Evolutionary conservation across 1,284 basidiomycete genomes (phyloP), one percentile per base, ranked within the genome.

Genomic region (Sanghuangporus sanghuang): DNA sequence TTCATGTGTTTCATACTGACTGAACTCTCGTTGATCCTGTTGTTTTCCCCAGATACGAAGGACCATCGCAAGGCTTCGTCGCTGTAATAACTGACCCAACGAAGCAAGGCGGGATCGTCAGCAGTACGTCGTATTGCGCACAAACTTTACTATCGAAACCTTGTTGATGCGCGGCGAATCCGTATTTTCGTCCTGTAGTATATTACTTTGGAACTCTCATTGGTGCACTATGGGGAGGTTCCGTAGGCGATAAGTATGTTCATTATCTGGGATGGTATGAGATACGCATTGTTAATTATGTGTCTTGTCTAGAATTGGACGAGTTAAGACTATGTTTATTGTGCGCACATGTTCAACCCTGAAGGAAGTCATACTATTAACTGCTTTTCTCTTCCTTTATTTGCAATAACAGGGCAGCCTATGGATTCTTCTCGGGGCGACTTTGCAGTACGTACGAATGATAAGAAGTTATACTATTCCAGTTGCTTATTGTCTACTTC

Each of bases 91-190:
- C 81, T 14, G 69, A 82, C 66, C 78, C 79, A 3, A 79, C 80
- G 1, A 75, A 77, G 42, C 82, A 83, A 68, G 81, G 81, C 18
- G 81, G 81, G 2, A 82, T 83, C 52, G 79, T 81, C 66, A 78
- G 77, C 68, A 79, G 75, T 77, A 57, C 32, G 75, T 73, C 1
- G 65, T 67, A n/a, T 4, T 16, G 21, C 8, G n/a, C 53, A 12
- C 23, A 21, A 23, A 55, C 40, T 35, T 35, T 23, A 14, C 7
- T 27, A 39, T 54, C 18, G 9, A 50, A 27, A 38, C 67, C 70
- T 39, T 55, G 16, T 52, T 61, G 39, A 23, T 38, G n/a, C 27
- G 52, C 18, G 27, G 21, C 48, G 16, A 49, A 55, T 44, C n/a
- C 39, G 6, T 35, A 27, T 35, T n/a, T 36, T 1, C 21, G 23